Evolutionary conservation across 306 rosid genomes (phyloP).

Genomic region (Pterocarpus macrocarpus): DNA sequence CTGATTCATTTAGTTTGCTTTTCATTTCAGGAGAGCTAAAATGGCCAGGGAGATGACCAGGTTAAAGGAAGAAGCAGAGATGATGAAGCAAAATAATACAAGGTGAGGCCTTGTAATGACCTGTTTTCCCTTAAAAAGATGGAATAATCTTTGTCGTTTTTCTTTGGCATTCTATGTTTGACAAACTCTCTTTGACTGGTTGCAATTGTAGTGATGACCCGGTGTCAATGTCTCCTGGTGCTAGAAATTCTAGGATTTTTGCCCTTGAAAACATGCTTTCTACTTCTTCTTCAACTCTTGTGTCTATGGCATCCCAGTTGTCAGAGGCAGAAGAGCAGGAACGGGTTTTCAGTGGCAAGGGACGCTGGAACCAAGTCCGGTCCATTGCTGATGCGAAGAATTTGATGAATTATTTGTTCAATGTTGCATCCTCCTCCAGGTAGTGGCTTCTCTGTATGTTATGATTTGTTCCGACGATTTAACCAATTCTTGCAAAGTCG

Average conservation of each 20-base stretch:
- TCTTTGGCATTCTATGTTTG: constrained; percentile 30
- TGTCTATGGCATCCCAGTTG: constrained; percentile 94
- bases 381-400: constrained; percentile 87
- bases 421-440: constrained; percentile 92
- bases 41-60: constrained; percentile 56
- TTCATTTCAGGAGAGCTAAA: constrained; percentile 51
- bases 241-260: constrained; percentile 83
- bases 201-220: constrained; percentile 62
- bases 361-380: constrained; percentile 94
- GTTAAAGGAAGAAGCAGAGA: constrained; percentile 53
- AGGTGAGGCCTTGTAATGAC: constrained; percentile 45
- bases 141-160: constrained; percentile 30
- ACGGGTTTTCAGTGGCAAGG: constrained; percentile 83
- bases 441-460: constrained; percentile 44
- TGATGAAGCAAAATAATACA: constrained; percentile 41
- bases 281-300: constrained; percentile 81
- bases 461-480: constrained; percentile 22
- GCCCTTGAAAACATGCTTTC: constrained; percentile 95
- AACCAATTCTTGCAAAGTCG: neutral
- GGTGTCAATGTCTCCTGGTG: constrained; percentile 83
- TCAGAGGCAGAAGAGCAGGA: constrained; percentile 97
- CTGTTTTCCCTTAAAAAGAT: constrained; percentile 12
- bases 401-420: constrained; percentile 83
- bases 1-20: constrained; percentile 26
- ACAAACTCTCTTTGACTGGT: constrained; percentile 31